Evolutionary conservation across 805 yeast genomes (phyloP).

Genomic region (Phaffomyces thermotolerans): DNA sequence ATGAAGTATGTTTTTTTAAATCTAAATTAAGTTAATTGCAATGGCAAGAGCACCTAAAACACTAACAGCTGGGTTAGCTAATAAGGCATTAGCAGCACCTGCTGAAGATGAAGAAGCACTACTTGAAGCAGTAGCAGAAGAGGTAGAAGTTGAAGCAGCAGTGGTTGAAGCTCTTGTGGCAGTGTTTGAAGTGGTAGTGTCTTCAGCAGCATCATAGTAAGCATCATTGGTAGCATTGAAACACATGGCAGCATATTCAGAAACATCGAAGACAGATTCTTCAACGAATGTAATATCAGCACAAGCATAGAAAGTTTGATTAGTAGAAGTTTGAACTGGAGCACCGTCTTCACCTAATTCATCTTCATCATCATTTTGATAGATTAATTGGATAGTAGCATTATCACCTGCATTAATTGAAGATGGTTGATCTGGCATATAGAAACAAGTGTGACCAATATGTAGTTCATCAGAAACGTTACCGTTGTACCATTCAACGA

Average conservation of each 20-base stretch:
- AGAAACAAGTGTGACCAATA: conserved; percentile 41
- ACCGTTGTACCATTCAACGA: conserved; percentile 32
- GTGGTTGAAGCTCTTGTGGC: conserved; percentile 7
- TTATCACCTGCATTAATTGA: conserved; percentile 30
- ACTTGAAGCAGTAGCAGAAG: neutral
- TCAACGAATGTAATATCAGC: conserved; percentile 38
- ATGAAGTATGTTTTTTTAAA: neutral
- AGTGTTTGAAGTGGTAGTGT: conserved; percentile 3
- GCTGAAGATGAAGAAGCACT: conserved; percentile 12
- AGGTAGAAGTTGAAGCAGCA: neutral
- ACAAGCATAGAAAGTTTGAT: conserved; percentile 39
- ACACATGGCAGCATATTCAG: conserved; percentile 30
- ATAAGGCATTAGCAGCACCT: conserved; percentile 12
- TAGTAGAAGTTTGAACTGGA: conserved; percentile 31
- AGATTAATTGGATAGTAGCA: conserved; percentile 40
- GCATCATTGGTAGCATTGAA: conserved; percentile 35
- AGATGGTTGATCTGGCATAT: conserved; percentile 36
- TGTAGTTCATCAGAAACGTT: conserved; percentile 33
- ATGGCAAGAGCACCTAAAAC: conserved; percentile 18
- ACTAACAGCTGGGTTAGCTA: conserved; percentile 18
- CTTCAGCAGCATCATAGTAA: conserved; percentile 28
- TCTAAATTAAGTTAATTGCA: conserved; percentile 15
- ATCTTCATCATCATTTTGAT: conserved; percentile 28
- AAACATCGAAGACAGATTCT: conserved; percentile 30
- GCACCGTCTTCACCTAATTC: conserved; percentile 14